These are phyloP conservation scores for Microstegium vimineum DNA, from an alignment of 176 grass and related monocot species.

Conservation along the genomic window DNA sequence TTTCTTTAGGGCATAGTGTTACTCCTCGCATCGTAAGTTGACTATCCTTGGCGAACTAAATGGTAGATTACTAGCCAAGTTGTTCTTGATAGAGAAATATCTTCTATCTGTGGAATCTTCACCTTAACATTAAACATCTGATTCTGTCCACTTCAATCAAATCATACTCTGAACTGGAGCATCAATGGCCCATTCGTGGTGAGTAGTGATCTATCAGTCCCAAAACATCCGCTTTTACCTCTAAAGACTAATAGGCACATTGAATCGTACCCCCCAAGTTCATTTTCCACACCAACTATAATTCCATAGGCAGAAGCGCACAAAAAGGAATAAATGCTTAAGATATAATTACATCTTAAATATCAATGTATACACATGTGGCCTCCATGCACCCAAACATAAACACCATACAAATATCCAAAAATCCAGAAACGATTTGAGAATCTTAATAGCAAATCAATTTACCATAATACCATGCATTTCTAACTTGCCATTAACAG, in stretches of 20 bases:
- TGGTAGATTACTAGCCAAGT: conserved; percentile 12
- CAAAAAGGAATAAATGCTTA: not conserved
- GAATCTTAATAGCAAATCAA: not conserved
- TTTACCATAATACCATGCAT: not conserved
- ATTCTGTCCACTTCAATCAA: conserved; percentile 29
- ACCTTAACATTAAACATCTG: conserved; percentile 1
- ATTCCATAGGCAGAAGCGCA: not conserved
- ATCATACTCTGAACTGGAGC: not conserved
- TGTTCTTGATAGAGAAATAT: conserved; percentile 8
- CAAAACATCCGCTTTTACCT: not conserved
- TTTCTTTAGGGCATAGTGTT: not conserved
- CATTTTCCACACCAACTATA: not conserved
- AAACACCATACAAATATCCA: not conserved
- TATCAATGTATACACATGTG: not conserved
- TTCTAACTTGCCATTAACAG: not conserved
- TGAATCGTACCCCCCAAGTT: not conserved
- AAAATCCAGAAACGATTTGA: not conserved
- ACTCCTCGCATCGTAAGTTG: not conserved
- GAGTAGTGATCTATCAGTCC: not conserved
- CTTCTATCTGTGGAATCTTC: not conserved
- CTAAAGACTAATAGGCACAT: not conserved
- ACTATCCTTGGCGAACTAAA: not conserved
- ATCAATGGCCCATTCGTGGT: not conserved
- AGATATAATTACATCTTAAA: not conserved
- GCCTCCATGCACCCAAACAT: not conserved